Conservation (phyloP, 192 early-diverging fungal genomes). For the Globomyces pollinis-pini region DNA sequence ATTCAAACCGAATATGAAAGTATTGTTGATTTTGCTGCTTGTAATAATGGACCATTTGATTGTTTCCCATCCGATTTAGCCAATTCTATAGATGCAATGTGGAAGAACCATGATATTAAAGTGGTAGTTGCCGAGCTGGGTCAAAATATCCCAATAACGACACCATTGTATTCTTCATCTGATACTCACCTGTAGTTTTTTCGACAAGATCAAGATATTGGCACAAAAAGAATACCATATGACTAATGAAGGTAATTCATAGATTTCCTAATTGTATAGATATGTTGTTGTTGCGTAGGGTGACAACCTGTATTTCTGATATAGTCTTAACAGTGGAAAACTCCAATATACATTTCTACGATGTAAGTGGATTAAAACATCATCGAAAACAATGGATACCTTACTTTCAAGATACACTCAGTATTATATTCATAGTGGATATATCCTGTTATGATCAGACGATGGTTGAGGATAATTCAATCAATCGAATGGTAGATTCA, state of each 20-base stretch:
- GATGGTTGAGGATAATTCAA: not conserved
- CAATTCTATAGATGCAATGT: too few relatives aligned
- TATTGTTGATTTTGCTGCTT: too few relatives aligned
- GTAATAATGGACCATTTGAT: too few relatives aligned
- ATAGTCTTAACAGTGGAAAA: not conserved
- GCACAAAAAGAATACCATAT: not conserved
- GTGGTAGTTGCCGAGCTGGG: too few relatives aligned
- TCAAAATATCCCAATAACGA: constrained; percentile 2
- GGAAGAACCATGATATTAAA: too few relatives aligned
- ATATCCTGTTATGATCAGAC: not conserved
- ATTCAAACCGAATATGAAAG: too few relatives aligned
- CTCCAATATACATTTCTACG: not conserved
- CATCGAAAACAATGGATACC: not conserved
- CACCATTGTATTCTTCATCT: not conserved
- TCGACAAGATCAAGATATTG: not conserved
- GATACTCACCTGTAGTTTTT: constrained; percentile 7
- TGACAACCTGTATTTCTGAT: not conserved
- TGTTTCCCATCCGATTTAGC: too few relatives aligned
- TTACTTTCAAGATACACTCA: not conserved
- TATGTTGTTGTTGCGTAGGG: not conserved
- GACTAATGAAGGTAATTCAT: not conserved
- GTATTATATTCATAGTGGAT: not conserved
- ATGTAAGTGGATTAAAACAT: not conserved
- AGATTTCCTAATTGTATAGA: constrained; percentile 35
- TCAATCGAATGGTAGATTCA: not conserved